Evolutionary conservation across 106 monocot species (phyloP), one percentile per base, ranked within the genome.

Genomic region (Dendrobium catenatum): DNA sequence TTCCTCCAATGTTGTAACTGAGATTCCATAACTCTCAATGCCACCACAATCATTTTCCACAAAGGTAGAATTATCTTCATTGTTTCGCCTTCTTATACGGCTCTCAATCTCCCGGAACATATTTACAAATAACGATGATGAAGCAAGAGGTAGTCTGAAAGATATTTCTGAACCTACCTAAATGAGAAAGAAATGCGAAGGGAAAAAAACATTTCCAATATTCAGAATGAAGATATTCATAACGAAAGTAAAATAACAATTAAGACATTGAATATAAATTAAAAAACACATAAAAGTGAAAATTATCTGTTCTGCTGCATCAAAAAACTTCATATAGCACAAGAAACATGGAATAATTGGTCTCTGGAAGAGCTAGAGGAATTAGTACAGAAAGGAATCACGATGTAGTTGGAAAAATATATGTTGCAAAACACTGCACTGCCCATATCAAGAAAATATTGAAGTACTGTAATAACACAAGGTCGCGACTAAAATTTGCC

Each of bases 61-160:
- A 68, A 67, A 42, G 55, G 46, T 55, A 68, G 68, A 72, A 33
- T 19, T 19, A 27, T 31, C 72, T 37, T 83, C 61, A 40, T 9
- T 78, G n/a, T 41, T 42, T 68, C 73, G 68, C 82, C 80, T 61
- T 87, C 37, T 88, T 26, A 89, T 93, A 83, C 80, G 89, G 64
- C 89, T 82, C 54, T 95, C 95, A 84, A 95, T 91, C 76, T 95
- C 95, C 19, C 91, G 86, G 78, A 95, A 95, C 93, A 95, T 93
- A 81, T 83, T 82, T 80, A 91, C 91, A 78, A 95, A 95, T 18
- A 86, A 93, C 55, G 87, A 77, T 70, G 93, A 90, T 74, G 93
- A 88, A 33, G 86, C 56, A 73, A 93, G 89, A 75, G 95, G 95
- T 81, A 95, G 91, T 77, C 88, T 88, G 79, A 93, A 95, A 29